Evolutionary conservation across 805 yeast genomes (phyloP).

Genomic region (Saccharomycopsis fodiens): DNA sequence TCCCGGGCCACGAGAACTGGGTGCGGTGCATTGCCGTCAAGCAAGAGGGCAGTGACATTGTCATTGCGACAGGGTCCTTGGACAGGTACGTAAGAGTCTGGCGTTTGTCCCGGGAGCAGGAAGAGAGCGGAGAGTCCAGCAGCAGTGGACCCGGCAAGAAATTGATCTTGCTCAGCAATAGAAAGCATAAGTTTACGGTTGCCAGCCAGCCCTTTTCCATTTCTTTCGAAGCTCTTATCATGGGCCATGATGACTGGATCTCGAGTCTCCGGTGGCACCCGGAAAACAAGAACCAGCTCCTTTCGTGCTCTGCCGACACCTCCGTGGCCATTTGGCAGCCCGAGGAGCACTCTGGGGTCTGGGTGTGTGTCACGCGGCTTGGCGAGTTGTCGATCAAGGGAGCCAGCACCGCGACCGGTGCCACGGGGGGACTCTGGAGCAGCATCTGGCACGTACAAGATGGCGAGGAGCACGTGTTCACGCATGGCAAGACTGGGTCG

Average conservation of each 20-base stretch:
- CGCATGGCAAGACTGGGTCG: constrained; percentile 90
- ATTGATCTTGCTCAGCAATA: constrained; percentile 56
- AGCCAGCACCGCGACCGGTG: constrained; percentile 96
- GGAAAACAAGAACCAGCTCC: constrained; percentile 35
- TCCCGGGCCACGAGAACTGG: constrained; percentile 97
- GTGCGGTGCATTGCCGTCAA: constrained; percentile 64
- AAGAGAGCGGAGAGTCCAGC: constrained; percentile 37
- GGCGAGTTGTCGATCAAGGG: constrained; percentile 96
- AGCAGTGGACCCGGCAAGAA: constrained; percentile 32
- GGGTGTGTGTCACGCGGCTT: constrained; percentile 73
- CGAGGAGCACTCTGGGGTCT: constrained; percentile 76
- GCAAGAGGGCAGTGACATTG: constrained; percentile 41
- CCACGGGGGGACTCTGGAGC: constrained; percentile 69
- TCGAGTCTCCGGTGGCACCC: constrained; percentile 81
- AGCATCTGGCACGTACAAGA: constrained; percentile 58
- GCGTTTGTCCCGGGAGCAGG: constrained; percentile 50
- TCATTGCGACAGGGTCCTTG: constrained; percentile 86
- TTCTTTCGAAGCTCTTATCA: constrained; percentile 82
- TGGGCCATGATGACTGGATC: constrained; percentile 99
- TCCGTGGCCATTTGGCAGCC: constrained; percentile 93
- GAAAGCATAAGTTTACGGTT: constrained; percentile 54
- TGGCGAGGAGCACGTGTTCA: constrained; percentile 47
- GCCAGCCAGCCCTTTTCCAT: constrained; percentile 40
- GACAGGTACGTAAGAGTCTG: constrained; percentile 89
- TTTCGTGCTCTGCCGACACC: constrained; percentile 90